Conservation (phyloP, 2,329 filamentous ascomycete species). For the Knoxdaviesia proteae region DNA sequence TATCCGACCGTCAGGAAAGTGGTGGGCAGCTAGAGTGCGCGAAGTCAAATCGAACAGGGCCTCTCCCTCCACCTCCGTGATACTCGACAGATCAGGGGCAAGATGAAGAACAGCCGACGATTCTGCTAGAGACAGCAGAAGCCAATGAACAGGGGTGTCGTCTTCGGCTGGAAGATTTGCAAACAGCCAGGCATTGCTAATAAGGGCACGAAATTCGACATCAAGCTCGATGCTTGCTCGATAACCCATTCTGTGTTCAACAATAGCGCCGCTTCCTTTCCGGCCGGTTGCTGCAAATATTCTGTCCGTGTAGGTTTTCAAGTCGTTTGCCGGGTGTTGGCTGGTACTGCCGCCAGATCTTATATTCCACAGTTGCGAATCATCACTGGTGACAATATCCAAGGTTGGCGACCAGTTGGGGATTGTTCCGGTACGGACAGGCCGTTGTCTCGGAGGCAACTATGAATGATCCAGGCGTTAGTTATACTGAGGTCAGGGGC, state of each 20-base stretch:
- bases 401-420: constrained; percentile 40
- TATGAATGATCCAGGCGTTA: constrained; percentile 9
- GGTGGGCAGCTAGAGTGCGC: constrained; percentile 27
- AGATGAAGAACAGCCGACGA: constrained; percentile 26
- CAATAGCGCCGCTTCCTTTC: constrained; percentile 38
- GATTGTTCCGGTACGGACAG: constrained; percentile 24
- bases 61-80: constrained; percentile 18
- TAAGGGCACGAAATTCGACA: constrained; percentile 25
- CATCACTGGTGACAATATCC: constrained; percentile 29
- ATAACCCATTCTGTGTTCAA: constrained; percentile 48
- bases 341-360: constrained; percentile 3
- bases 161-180: constrained; percentile 7
- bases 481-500: constrained; percentile 3
- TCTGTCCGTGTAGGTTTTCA: constrained; percentile 17
- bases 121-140: constrained; percentile 26
- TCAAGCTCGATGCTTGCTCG: constrained; percentile 45
- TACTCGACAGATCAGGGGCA: constrained; percentile 23
- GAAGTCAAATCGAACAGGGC: constrained; percentile 29
- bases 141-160: constrained; percentile 10
- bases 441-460: constrained; percentile 32
- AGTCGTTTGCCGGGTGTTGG: too few species aligned
- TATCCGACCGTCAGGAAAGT: constrained; percentile 15
- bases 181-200: constrained; percentile 34
- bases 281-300: constrained; percentile 49
- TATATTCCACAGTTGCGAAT: constrained; percentile 13